A percentile compares a stretch with the other conserved stretches of the same genome.
Evolutionary conservation across 306 rosid species (phyloP).

Genomic region (Trifolium dubium): DNA sequence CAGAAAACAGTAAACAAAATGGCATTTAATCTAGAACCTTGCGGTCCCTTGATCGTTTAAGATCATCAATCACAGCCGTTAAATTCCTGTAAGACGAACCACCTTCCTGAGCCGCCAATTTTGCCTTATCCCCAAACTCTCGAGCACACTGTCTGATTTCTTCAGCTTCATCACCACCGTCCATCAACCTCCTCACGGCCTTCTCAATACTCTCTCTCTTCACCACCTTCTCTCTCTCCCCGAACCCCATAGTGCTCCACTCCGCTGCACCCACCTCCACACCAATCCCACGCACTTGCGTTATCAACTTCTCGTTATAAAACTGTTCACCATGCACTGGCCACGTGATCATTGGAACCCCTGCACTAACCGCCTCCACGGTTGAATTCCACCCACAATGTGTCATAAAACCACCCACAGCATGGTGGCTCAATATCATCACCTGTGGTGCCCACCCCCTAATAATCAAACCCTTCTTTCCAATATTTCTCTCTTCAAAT

Average conservation of each 20-base stretch:
- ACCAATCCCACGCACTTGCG: slow-evolving; percentile 42
- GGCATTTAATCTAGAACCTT: not conserved
- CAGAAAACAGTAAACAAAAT: too few species aligned
- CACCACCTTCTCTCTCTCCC: slow-evolving; percentile 24
- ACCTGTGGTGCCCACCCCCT: slow-evolving; percentile 48
- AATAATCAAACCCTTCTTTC: slow-evolving; percentile 34
- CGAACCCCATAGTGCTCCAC: slow-evolving; percentile 6
- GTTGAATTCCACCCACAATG: slow-evolving; percentile 50
- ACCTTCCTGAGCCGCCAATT: slow-evolving; percentile 15
- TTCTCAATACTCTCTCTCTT: slow-evolving; percentile 36
- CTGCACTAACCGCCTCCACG: slow-evolving; percentile 21
- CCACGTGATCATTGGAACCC: slow-evolving; percentile 49
- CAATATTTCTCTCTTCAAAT: slow-evolving; percentile 30
- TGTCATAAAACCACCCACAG: slow-evolving; percentile 33
- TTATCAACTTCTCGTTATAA: slow-evolving; percentile 45
- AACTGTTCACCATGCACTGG: slow-evolving; percentile 42
- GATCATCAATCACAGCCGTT: slow-evolving; percentile 19
- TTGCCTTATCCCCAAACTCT: slow-evolving; percentile 40
- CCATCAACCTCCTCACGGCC: slow-evolving; percentile 45
- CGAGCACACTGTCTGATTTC: slow-evolving; percentile 25
- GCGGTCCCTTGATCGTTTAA: slow-evolving; percentile 30
- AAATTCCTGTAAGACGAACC: slow-evolving; percentile 37
- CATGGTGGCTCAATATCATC: slow-evolving; percentile 4
- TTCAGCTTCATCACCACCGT: slow-evolving; percentile 38
- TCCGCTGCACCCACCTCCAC: slow-evolving; percentile 49